phyloP scores from a whole-genome alignment of 768 basidiomycete genomes.

The Termitomyces sp. region DNA sequence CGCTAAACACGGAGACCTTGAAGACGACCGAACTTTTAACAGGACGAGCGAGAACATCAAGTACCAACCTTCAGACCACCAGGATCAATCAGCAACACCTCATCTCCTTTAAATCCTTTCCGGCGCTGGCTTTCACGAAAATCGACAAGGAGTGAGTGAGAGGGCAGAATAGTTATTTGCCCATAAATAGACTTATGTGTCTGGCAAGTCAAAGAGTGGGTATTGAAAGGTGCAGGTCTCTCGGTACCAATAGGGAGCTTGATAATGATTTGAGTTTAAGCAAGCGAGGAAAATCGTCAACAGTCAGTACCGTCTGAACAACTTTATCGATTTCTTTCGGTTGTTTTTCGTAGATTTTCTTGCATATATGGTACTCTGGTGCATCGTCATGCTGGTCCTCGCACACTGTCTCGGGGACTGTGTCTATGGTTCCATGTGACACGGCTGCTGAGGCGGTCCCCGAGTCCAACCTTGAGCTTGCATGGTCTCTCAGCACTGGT shows the following conservation, averaged over 20 bases:
- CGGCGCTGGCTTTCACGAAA: constrained; percentile 50
- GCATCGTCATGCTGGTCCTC: neutral
- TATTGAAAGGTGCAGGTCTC: constrained; percentile 33
- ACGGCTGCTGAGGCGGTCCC: neutral
- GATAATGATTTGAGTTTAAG: neutral
- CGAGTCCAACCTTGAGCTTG: neutral
- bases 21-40: neutral
- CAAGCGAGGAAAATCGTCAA: neutral
- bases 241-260: constrained; percentile 28
- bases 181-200: constrained; percentile 45
- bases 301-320: neutral
- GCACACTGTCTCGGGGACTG: neutral
- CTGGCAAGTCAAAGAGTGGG: constrained; percentile 26
- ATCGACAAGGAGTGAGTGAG: constrained; percentile 45
- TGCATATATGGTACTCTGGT: neutral
- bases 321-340: neutral
- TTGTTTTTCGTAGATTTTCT: neutral
- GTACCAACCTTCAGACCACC: constrained; percentile 30
- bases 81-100: constrained; percentile 39
- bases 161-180: constrained; percentile 44
- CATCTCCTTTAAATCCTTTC: constrained; percentile 36
- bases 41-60: neutral
- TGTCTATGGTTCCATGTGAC: neutral
- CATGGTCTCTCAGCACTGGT: neutral
- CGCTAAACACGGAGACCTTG: constrained; percentile 40